Conservation (phyloP, 352 stramenopile species). For the Globisporangium nodosum region DNA sequence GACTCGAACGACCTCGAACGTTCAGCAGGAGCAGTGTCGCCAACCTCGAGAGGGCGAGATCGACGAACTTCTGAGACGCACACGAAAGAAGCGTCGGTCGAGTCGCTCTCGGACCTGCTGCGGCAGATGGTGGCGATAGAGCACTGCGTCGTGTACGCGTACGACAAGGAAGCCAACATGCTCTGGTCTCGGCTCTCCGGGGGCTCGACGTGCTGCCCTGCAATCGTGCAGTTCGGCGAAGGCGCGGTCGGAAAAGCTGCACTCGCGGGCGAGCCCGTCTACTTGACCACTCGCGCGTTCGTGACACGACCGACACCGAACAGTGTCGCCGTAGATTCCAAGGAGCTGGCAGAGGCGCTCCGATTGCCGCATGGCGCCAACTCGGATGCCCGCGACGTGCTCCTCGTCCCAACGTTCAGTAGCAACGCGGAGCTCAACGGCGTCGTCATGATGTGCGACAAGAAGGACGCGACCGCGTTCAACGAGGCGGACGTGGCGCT, state of each 20-base stretch:
- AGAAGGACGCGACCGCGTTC: conserved; percentile 23
- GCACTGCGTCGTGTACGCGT: conserved; percentile 53
- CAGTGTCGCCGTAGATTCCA: conserved; percentile 5
- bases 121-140: conserved; percentile 41
- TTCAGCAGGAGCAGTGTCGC: background rate
- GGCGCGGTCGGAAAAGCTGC: conserved; percentile 47
- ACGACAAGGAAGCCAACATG: conserved; percentile 43
- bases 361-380: background rate
- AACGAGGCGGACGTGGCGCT: conserved; percentile 54
- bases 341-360: conserved; percentile 15
- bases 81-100: conserved; percentile 23
- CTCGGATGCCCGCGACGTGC: conserved; percentile 27
- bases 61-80: conserved; percentile 4
- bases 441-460: conserved; percentile 51
- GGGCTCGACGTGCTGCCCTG: conserved; percentile 15
- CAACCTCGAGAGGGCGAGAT: background rate
- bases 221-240: conserved; percentile 44
- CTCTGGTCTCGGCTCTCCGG: conserved; percentile 44
- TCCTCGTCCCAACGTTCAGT: conserved; percentile 52
- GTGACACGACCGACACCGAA: conserved; percentile 1
- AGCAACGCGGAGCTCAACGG: conserved; percentile 41
- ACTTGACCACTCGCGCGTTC: conserved; percentile 20
- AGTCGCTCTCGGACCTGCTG: conserved; percentile 48
- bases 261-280: conserved; percentile 15
- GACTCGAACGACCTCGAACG: background rate